Evolutionary conservation across 2,329 filamentous ascomycete species (phyloP).

Genomic region (Pseudogymnoascus sp.): DNA sequence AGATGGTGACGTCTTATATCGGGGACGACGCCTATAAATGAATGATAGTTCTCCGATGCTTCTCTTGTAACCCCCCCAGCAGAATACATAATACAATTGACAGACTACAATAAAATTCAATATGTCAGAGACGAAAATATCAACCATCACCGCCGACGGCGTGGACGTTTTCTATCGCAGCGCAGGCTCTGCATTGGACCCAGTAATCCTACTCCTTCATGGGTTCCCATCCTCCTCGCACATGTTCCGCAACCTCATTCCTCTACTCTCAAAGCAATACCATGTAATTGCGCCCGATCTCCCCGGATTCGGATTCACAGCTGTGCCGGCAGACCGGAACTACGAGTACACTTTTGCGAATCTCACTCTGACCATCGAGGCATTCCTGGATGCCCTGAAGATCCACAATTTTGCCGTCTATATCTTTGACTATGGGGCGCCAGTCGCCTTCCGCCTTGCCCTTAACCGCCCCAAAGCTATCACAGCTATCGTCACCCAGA

Average conservation of each 20-base stretch:
- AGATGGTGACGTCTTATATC: neutral
- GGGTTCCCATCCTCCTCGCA: constrained; percentile 40
- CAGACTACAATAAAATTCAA: neutral
- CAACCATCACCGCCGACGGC: neutral
- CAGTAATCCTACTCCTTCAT: constrained; percentile 37
- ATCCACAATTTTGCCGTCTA: constrained; percentile 47
- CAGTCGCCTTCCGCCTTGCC: constrained; percentile 46
- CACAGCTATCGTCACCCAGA: constrained; percentile 49
- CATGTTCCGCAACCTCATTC: constrained; percentile 39
- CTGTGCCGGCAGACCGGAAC: constrained; percentile 30
- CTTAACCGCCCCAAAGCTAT: constrained; percentile 41
- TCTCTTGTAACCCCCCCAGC: neutral
- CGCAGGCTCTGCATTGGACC: constrained; percentile 27
- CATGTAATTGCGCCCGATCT: constrained; percentile 49
- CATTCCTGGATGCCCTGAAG: constrained; percentile 41
- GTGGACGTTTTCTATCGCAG: constrained; percentile 34
- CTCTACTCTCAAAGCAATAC: constrained; percentile 31
- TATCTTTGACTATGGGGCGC: constrained; percentile 57
- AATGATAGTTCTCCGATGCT: neutral
- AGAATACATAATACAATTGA: neutral
- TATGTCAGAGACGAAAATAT: neutral
- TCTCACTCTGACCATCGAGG: constrained; percentile 39
- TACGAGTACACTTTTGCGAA: constrained; percentile 50
- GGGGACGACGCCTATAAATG: neutral
- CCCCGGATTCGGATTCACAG: constrained; percentile 53